Percentiles rank a stretch among this genome's conserved stretches.
Conservation (phyloP, 2,329 filamentous ascomycete species). For the Colletotrichum orbiculare region DNA sequence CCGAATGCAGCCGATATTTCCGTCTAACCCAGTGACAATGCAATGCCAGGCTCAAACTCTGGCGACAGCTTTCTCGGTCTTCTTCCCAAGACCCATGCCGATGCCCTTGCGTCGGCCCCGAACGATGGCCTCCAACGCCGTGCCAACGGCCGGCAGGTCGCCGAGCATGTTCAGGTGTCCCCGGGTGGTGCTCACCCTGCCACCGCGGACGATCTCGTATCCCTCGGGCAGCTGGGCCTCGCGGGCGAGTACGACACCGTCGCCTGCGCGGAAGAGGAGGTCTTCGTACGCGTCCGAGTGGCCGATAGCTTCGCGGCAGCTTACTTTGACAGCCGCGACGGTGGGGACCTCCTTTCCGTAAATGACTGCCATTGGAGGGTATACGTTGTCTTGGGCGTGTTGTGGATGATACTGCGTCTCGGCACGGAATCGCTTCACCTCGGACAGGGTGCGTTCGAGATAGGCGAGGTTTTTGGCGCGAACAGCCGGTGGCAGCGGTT, state of each 20-base stretch:
- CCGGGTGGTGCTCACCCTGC: constrained; percentile 81
- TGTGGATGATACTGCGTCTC: constrained; percentile 72
- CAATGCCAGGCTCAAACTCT: constrained; percentile 11
- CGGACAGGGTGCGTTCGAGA: constrained; percentile 77
- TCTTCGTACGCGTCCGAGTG: constrained; percentile 85
- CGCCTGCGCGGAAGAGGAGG: constrained; percentile 85
- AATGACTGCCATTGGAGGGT: constrained; percentile 84
- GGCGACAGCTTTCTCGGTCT: not conserved
- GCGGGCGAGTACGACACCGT: constrained; percentile 87
- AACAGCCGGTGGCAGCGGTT: constrained; percentile 57
- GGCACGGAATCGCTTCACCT: constrained; percentile 79
- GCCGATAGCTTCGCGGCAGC: constrained; percentile 77
- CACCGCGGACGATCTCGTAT: constrained; percentile 78
- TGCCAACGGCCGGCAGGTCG: constrained; percentile 83
- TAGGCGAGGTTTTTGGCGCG: constrained; percentile 68
- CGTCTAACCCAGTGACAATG: not conserved
- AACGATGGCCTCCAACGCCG: constrained; percentile 75
- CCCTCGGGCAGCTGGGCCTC: constrained; percentile 88
- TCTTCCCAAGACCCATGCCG: constrained; percentile 62
- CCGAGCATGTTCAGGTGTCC: constrained; percentile 91
- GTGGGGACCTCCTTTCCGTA: constrained; percentile 91
- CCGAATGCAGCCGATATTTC: too few species aligned
- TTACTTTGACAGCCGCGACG: constrained; percentile 82
- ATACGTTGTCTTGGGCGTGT: constrained; percentile 74
- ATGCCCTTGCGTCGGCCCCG: constrained; percentile 78